Conservation (phyloP, 73 alveolate species). For the Uronychia binucleata region DNA sequence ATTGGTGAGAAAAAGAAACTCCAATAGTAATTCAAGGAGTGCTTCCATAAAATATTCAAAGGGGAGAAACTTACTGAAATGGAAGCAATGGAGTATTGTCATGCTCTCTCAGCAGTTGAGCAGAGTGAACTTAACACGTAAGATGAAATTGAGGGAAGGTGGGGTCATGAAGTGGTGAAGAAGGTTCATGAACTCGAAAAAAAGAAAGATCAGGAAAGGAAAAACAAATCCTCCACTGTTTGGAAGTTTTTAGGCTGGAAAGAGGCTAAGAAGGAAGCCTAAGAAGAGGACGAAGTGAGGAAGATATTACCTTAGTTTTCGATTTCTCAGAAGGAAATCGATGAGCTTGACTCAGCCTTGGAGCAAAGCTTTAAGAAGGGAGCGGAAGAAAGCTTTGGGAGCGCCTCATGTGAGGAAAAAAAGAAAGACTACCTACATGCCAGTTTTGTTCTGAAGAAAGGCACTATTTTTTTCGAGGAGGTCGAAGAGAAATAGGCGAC, state of each 20-base stretch:
- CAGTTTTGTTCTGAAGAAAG: background rate
- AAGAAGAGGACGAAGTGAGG: slow-evolving; percentile 1
- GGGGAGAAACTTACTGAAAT: background rate
- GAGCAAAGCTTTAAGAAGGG: background rate
- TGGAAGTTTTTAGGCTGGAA: slow-evolving; percentile 31
- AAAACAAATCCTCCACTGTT: background rate
- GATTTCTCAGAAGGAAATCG: slow-evolving; percentile 8
- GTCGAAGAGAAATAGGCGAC: no score
- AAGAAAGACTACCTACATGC: background rate
- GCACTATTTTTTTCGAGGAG: background rate
- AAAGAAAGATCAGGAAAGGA: background rate
- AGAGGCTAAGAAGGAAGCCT: background rate
- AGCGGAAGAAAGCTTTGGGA: background rate
- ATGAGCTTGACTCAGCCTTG: slow-evolving; percentile 3
- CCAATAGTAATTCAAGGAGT: background rate
- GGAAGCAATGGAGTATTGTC: background rate
- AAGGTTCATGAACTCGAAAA: slow-evolving; percentile 6
- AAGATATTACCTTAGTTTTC: background rate
- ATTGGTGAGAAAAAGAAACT: background rate
- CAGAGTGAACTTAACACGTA: background rate
- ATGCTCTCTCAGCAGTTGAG: background rate
- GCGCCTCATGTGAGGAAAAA: background rate
- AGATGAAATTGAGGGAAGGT: background rate
- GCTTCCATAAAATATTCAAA: background rate
- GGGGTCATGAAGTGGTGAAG: slow-evolving; percentile 11